phyloP scores from a whole-genome alignment of 106 monocot species.

The Cymbidium sinense region DNA sequence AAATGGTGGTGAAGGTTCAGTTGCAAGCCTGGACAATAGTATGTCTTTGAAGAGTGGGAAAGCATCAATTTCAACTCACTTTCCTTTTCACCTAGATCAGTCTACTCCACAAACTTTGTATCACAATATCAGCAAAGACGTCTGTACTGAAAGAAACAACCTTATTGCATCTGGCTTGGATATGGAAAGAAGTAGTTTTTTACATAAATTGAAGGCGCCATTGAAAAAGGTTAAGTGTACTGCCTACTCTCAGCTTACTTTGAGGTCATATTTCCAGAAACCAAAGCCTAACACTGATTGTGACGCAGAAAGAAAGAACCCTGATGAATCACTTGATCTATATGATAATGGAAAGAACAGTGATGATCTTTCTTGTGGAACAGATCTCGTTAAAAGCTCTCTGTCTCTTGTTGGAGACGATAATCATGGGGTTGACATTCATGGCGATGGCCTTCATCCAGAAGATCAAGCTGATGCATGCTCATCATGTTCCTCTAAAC shows the following conservation, averaged over 20 bases:
- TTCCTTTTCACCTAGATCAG: conserved; percentile 4
- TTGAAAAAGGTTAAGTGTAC: conserved; percentile 38
- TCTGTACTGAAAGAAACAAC: conserved; percentile 5
- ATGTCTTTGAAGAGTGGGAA: conserved; percentile 13
- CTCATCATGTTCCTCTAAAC: conserved; percentile 14
- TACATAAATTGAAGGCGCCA: background rate
- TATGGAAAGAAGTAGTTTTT: background rate
- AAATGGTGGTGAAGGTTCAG: conserved; percentile 12
- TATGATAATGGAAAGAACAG: conserved; percentile 10
- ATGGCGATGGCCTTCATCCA: background rate
- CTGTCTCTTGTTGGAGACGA: conserved; percentile 10
- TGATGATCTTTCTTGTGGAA: conserved; percentile 13
- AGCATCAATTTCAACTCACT: conserved; percentile 4
- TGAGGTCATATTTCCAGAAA: conserved; percentile 70
- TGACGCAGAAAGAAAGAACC: conserved; percentile 2
- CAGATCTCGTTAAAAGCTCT: conserved; percentile 8
- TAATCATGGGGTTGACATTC: conserved; percentile 10
- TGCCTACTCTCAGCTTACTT: conserved; percentile 54
- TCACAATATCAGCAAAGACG: background rate
- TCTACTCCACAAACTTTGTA: background rate
- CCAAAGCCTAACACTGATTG: conserved; percentile 7
- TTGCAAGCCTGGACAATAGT: conserved; percentile 12
- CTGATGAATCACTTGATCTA: conserved; percentile 10
- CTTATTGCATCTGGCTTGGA: background rate
- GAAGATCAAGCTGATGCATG: conserved; percentile 14